These are phyloP conservation scores for Fagopyrum esculentum DNA, from an alignment of 148 eudicot species.

Conservation along the genomic window DNA sequence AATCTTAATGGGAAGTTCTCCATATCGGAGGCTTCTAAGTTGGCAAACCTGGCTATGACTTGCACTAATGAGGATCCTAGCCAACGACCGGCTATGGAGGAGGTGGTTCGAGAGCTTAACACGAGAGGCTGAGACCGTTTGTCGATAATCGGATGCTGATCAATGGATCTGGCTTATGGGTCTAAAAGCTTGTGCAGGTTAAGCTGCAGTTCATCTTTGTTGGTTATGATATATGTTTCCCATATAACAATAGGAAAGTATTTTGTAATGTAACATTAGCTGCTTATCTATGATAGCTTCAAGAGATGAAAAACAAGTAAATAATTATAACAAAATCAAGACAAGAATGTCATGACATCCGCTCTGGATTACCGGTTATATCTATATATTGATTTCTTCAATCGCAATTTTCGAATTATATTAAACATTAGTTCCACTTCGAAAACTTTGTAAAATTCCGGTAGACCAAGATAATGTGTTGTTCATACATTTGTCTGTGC, in stretches of 20 bases:
- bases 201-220: not conserved
- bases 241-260: not conserved
- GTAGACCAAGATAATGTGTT: too few relatives aligned
- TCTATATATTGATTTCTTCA: not conserved
- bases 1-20: constrained; percentile 54
- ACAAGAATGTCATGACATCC: not conserved
- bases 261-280: not conserved
- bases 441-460: too few relatives aligned
- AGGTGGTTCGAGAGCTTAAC: constrained; percentile 48
- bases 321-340: too few relatives aligned
- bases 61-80: constrained; percentile 75
- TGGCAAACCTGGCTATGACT: constrained; percentile 54
- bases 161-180: not conserved
- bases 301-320: not conserved
- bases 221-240: not conserved
- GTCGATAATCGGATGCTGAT: not conserved
- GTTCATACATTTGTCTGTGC: too few relatives aligned
- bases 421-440: too few relatives aligned
- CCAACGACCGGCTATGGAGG: constrained; percentile 55
- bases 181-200: not conserved
- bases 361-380: not conserved
- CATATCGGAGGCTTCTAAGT: constrained; percentile 57
- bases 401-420: not conserved
- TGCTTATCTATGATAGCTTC: not conserved
- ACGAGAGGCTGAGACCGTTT: not conserved